Evolutionary conservation across 805 yeast genomes (phyloP), one percentile per base, ranked within the genome.

Genomic region (Kuraishia piskuri): DNA sequence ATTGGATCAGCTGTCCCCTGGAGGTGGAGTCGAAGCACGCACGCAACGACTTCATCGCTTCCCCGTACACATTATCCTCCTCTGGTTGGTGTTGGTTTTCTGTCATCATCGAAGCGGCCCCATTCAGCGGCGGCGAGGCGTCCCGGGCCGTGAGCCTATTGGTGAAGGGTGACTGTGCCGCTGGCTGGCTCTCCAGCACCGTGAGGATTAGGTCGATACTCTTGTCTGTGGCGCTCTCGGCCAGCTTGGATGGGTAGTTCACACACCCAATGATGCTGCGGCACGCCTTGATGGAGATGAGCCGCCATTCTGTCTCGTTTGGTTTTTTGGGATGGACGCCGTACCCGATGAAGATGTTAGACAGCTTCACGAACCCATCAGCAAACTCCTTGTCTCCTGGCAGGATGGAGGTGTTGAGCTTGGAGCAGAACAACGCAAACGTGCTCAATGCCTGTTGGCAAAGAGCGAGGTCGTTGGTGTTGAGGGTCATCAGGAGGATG

Each of bases 21-120:
- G 83, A 78, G 1, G 79, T 70, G 1, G 94, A 80, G 59, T 82
- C 81, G 64, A 88, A 90, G 53, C 83, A 77, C 1, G 80, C 65
- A 51, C 76, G 77, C 57, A 91, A 70, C 0, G 88, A 77, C 8
- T 63, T 56, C 23, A 54, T 48, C 5, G 56, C 54, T 23, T 53
- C 59, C 8, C 44, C 56, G 8, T 54, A 50, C 21, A 65, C 58
- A 2, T 68, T 61, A 10, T 55, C 49, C 1, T 55, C 57, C 9
- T 58, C 60, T 5, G 14, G 22, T 37, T 23, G 54, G 50, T 21
- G 48, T 14, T 10, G 23, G 12, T 49, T 31, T 20, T 50, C 46
- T 24, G 48, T 40, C 22, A 25, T 22, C 20, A 31, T 14, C 8
- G 52, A 23, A 20, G 24, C 31, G 4, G 40, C 17, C 14, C 40